Conservation (phyloP, 495 filamentous ascomycete species). For the Tuber brumale region DNA sequence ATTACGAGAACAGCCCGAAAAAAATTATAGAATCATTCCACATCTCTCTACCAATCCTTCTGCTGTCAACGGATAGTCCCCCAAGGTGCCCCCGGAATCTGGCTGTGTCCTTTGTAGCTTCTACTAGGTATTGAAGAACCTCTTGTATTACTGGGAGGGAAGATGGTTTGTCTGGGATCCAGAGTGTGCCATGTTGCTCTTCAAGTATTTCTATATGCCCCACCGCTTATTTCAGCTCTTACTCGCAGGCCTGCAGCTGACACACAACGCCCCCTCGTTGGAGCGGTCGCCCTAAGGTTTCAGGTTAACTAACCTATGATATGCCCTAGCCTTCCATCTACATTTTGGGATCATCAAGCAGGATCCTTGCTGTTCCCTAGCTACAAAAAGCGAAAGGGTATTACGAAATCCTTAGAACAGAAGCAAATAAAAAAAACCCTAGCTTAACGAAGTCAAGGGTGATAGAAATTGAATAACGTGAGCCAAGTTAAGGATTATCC, state of each 20-base stretch:
- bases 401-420: neutral
- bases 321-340: neutral
- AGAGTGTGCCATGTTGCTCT: neutral
- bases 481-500: neutral
- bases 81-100: neutral
- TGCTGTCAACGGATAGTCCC: neutral
- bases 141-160: neutral
- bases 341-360: neutral
- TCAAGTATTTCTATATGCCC: neutral
- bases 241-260: neutral
- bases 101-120: neutral
- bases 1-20: neutral
- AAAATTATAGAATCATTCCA: neutral
- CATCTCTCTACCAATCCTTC: neutral
- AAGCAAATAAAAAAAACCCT: neutral
- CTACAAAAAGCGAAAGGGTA: neutral
- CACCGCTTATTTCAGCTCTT: neutral
- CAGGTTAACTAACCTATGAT: neutral
- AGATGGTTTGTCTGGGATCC: neutral
- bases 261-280: neutral
- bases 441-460: neutral
- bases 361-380: neutral
- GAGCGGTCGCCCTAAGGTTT: neutral
- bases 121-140: neutral
- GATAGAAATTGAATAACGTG: neutral